These are phyloP conservation scores for Pyricularia sp. DNA, from an alignment of 2,329 filamentous ascomycete genomes.

Conservation along the genomic window DNA sequence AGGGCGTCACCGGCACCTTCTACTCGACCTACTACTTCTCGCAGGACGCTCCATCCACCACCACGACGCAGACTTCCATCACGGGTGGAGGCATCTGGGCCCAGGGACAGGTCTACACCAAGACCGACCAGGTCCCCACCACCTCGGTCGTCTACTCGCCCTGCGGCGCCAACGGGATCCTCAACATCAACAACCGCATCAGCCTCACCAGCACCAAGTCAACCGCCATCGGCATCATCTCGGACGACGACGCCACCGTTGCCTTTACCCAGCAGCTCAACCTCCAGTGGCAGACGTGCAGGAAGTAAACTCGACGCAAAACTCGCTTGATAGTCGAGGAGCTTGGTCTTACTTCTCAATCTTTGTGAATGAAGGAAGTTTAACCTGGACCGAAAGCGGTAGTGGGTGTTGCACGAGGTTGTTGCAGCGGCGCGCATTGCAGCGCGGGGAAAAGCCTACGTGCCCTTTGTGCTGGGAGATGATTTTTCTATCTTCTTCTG, in stretches of 20 bases:
- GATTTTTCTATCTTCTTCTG: background rate
- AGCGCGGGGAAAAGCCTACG: background rate
- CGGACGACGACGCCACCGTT: constrained; percentile 31
- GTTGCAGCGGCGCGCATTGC: background rate
- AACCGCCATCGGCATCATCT: constrained; percentile 25
- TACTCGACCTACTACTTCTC: constrained; percentile 35
- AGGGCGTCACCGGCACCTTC: constrained; percentile 29
- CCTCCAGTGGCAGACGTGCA: constrained; percentile 22
- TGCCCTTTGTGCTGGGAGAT: background rate
- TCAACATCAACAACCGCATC: constrained; percentile 35
- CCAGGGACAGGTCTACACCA: constrained; percentile 31
- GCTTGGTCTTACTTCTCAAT: background rate
- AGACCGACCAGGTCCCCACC: constrained; percentile 29
- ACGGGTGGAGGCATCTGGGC: constrained; percentile 27
- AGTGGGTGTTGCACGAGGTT: background rate
- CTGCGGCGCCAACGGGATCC: constrained; percentile 30
- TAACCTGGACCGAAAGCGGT: background rate
- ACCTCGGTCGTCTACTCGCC: constrained; percentile 31
- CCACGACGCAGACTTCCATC: constrained; percentile 30
- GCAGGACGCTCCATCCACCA: constrained; percentile 29
- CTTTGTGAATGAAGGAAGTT: background rate
- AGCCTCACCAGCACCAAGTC: constrained; percentile 22
- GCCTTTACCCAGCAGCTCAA: constrained; percentile 31
- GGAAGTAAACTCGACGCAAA: constrained; percentile 7
- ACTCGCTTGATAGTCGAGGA: background rate